These are phyloP conservation scores for Macadamia tetraphylla DNA, from an alignment of 164 flowering plant species.

Conservation along the genomic window DNA sequence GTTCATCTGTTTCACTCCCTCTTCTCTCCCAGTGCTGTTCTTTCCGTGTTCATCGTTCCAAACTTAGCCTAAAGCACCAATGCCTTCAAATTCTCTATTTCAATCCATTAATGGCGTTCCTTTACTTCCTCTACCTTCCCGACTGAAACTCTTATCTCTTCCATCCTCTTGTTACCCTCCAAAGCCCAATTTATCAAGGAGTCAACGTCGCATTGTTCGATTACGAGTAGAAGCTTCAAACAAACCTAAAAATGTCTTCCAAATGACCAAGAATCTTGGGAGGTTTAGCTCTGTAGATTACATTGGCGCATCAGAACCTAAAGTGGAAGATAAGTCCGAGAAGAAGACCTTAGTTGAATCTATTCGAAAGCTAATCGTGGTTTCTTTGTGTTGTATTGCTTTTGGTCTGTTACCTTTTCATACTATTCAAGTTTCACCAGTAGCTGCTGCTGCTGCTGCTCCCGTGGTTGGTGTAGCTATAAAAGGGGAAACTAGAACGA, in stretches of 20 bases:
- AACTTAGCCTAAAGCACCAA: too few relatives aligned
- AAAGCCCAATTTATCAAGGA: not conserved
- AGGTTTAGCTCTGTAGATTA: not conserved
- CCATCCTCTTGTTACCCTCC: not conserved
- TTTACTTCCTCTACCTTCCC: not conserved
- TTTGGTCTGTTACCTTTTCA: constrained; percentile 43
- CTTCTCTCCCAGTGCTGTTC: too few relatives aligned
- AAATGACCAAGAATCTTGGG: not conserved
- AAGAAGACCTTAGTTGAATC: constrained; percentile 2
- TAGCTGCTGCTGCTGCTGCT: constrained; percentile 39
- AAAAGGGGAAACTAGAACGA: constrained; percentile 15
- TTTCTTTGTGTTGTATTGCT: constrained; percentile 41
- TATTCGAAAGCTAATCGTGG: constrained; percentile 30
- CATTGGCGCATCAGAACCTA: constrained; percentile 3
- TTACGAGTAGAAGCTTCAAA: constrained; percentile 10
- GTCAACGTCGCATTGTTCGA: constrained; percentile 3
- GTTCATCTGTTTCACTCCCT: too few relatives aligned
- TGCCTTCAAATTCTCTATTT: too few relatives aligned
- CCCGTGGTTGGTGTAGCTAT: constrained; percentile 6
- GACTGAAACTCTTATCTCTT: not conserved
- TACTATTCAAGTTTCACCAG: constrained; percentile 14
- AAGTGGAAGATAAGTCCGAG: constrained; percentile 3
- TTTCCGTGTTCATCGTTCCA: too few relatives aligned
- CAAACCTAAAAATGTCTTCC: constrained; percentile 6
- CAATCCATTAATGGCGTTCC: not conserved